Percentiles rank a stretch among this genome's conserved stretches.
Evolutionary conservation across 179 eudicot species (phyloP).

Genomic region (Beta corolliflora): DNA sequence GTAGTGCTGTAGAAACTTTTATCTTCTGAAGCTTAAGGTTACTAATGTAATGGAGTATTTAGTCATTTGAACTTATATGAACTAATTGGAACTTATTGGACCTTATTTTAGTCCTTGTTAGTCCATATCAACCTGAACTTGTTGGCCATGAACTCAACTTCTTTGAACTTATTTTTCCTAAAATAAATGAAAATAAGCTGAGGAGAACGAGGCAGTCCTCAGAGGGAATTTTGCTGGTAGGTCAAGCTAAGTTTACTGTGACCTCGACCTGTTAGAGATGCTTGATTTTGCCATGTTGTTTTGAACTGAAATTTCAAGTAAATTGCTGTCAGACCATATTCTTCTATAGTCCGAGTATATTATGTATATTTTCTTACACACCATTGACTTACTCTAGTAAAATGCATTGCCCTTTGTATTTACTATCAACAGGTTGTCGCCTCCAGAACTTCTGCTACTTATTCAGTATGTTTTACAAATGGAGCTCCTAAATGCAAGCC

Average conservation of each 20-base stretch:
- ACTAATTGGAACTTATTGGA: too few species aligned
- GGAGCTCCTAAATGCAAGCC: slow-evolving; percentile 54
- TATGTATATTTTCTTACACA: not conserved
- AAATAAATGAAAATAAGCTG: too few species aligned
- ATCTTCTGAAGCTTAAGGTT: not conserved
- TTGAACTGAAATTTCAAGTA: not conserved
- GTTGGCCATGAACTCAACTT: too few species aligned
- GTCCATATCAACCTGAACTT: too few species aligned
- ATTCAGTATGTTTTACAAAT: slow-evolving; percentile 68
- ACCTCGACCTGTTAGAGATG: not conserved
- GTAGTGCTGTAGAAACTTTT: not conserved
- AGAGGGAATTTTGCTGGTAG: not conserved
- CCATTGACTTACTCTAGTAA: not conserved
- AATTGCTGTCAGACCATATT: not conserved
- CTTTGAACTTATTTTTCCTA: too few species aligned
- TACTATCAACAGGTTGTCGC: slow-evolving; percentile 57
- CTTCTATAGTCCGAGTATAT: not conserved
- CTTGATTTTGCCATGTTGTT: not conserved
- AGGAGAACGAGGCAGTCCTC: not conserved
- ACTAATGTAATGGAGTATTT: not conserved
- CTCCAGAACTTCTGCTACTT: slow-evolving; percentile 70
- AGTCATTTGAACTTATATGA: too few species aligned
- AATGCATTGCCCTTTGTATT: slow-evolving; percentile 16
- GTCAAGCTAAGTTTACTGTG: not conserved
- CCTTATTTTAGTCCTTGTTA: too few species aligned